Evolutionary conservation across 2,329 filamentous ascomycete genomes (phyloP).

Genomic region (Daldinia eschscholtzii): DNA sequence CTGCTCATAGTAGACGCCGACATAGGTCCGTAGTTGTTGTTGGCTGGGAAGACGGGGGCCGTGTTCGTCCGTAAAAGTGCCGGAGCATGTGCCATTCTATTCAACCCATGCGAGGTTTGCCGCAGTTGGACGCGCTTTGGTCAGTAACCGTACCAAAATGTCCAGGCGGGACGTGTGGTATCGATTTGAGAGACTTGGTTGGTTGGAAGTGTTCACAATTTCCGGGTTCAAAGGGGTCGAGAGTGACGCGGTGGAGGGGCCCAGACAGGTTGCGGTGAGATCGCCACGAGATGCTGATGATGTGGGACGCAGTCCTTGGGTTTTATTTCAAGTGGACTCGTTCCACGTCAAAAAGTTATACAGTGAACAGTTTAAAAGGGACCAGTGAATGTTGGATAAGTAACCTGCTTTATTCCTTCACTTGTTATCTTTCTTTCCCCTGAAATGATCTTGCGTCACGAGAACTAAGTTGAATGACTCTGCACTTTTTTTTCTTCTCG

Average conservation of each 20-base stretch:
- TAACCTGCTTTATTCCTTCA: slow-evolving; percentile 22
- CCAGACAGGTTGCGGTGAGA: slow-evolving; percentile 29
- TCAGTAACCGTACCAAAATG: slow-evolving; percentile 22
- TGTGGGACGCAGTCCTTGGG: slow-evolving; percentile 18
- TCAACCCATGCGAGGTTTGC: slow-evolving; percentile 50
- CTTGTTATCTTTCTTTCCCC: slow-evolving; percentile 30
- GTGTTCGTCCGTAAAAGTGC: slow-evolving; percentile 69
- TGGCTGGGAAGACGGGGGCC: slow-evolving; percentile 65
- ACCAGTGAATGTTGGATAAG: slow-evolving; percentile 11
- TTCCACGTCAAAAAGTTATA: slow-evolving; percentile 17
- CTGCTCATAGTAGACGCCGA: slow-evolving; percentile 64
- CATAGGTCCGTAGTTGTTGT: slow-evolving; percentile 61
- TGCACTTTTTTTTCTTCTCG: slow-evolving; percentile 14
- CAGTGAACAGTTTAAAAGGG: not conserved
- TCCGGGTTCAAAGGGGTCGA: slow-evolving; percentile 9
- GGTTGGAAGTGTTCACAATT: slow-evolving; percentile 9
- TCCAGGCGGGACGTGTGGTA: slow-evolving; percentile 19
- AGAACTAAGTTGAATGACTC: slow-evolving; percentile 29
- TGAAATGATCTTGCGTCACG: slow-evolving; percentile 26
- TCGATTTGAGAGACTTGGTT: slow-evolving; percentile 25
- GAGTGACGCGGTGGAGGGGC: slow-evolving; percentile 25
- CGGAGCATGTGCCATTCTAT: slow-evolving; percentile 70
- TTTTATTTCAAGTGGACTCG: slow-evolving; percentile 25
- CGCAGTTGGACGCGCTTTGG: slow-evolving; percentile 22
- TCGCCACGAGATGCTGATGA: slow-evolving; percentile 31